Percentiles rank a stretch among this genome's conserved stretches.
Evolutionary conservation across 495 filamentous ascomycete genomes (phyloP).

Genomic region (Annulohypoxylon nitens): DNA sequence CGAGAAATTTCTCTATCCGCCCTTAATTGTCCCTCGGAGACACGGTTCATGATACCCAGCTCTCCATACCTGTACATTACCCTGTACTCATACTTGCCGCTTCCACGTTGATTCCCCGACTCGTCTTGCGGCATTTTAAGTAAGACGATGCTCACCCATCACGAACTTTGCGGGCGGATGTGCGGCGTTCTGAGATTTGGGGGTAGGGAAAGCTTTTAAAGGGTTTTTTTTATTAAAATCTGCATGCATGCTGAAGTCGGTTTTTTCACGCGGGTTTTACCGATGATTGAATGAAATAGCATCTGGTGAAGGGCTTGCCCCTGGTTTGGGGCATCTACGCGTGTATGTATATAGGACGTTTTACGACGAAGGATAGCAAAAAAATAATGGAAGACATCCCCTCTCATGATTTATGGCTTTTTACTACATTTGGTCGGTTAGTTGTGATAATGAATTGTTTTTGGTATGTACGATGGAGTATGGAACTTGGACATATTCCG

Average conservation of each 20-base stretch:
- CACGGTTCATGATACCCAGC: conserved; percentile 44
- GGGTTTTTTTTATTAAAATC: conserved; percentile 28
- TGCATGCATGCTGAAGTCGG: conserved; percentile 38
- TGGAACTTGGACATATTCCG: neutral
- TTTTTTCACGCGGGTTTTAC: conserved; percentile 35
- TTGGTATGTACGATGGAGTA: neutral
- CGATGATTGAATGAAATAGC: conserved; percentile 46
- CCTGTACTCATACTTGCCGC: conserved; percentile 61
- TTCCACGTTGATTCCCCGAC: conserved; percentile 43
- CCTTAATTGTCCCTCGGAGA: conserved; percentile 53
- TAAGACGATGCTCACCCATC: conserved; percentile 46
- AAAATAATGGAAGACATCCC: conserved; percentile 51
- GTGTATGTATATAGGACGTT: conserved; percentile 50
- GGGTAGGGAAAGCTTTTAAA: conserved; percentile 51
- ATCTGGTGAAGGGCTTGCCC: conserved; percentile 38
- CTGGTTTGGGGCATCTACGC: conserved; percentile 16
- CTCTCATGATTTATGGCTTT: conserved; percentile 45
- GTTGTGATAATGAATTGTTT: neutral
- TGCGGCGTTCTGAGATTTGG: conserved; percentile 63
- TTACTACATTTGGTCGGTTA: neutral
- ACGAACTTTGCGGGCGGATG: conserved; percentile 53
- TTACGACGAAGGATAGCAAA: conserved; percentile 41
- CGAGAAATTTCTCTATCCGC: conserved; percentile 40
- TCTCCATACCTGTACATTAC: conserved; percentile 52
- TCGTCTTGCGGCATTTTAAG: conserved; percentile 39